Evolutionary conservation across 225 moss, liverwort and hornwort genomes (phyloP).

Genomic region (Pseudoscleropodium purum): DNA sequence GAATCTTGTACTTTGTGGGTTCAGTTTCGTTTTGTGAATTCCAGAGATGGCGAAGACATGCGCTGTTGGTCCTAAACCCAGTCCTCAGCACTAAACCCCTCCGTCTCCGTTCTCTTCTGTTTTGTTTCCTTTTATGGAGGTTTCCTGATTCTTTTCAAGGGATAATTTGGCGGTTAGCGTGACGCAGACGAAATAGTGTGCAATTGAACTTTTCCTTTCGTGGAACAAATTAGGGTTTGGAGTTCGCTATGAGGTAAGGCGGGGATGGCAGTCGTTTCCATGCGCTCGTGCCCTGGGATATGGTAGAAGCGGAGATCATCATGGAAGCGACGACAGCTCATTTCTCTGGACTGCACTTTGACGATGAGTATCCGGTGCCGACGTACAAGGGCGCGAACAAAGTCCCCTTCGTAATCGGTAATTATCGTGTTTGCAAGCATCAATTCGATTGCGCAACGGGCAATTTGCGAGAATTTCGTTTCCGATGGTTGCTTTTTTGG

Average conservation of each 20-base stretch:
- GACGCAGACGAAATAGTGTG: not conserved
- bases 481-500: not conserved
- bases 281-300: not conserved
- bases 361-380: slow-evolving; percentile 26
- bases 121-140: not conserved
- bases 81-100: not conserved
- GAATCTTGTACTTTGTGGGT: not conserved
- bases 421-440: not conserved
- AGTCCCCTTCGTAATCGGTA: slow-evolving; percentile 66
- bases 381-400: slow-evolving; percentile 39
- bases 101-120: not conserved
- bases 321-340: slow-evolving; percentile 35
- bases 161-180: not conserved
- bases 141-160: not conserved
- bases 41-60: not conserved
- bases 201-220: not conserved
- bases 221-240: slow-evolving; percentile 6
- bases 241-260: not conserved
- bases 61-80: not conserved
- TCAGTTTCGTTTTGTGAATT: not conserved
- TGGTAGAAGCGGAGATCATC: slow-evolving; percentile 2
- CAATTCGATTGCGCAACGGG: not conserved
- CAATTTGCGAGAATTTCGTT: not conserved
- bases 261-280: not conserved
- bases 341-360: slow-evolving; percentile 35